phyloP scores from a whole-genome alignment of 225 moss, liverwort and hornwort genomes.

The Climacium dendroides region DNA sequence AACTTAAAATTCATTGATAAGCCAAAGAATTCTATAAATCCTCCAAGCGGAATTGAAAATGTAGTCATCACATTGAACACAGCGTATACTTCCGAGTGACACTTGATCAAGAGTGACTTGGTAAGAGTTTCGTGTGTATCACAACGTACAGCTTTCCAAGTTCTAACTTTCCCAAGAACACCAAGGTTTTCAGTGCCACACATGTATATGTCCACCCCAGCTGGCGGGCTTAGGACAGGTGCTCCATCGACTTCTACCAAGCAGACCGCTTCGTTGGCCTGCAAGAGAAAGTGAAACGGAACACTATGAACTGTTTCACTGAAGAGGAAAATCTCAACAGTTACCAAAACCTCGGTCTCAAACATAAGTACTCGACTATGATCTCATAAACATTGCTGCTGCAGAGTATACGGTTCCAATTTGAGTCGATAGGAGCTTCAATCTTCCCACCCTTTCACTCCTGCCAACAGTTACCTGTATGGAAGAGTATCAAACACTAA shows the following conservation, averaged over 20 bases:
- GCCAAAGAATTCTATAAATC: not conserved
- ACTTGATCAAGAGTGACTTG: not conserved
- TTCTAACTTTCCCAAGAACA: constrained; percentile 79
- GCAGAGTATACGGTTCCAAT: not conserved
- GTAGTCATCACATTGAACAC: not conserved
- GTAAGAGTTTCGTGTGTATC: not conserved
- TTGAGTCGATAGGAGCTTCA: not conserved
- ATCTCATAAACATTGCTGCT: not conserved
- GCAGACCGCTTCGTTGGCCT: constrained; percentile 99
- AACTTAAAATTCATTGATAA: not conserved
- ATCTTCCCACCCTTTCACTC: not conserved
- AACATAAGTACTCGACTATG: not conserved
- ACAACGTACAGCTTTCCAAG: constrained; percentile 85
- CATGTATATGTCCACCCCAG: constrained; percentile 44
- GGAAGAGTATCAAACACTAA: not conserved
- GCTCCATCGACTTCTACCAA: constrained; percentile 83
- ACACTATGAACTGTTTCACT: not conserved
- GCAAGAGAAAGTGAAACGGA: constrained; percentile 13
- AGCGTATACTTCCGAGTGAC: not conserved
- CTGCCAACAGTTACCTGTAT: not conserved
- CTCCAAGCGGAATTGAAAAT: not conserved
- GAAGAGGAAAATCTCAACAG: not conserved
- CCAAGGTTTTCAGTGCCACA: constrained; percentile 90
- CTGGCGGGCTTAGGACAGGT: constrained; percentile 73
- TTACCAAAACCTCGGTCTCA: not conserved